Percentiles rank a stretch among this genome's conserved stretches.
phyloP scores from a whole-genome alignment of 2,329 filamentous ascomycete genomes.

The Pestalotiopsis sp. region DNA sequence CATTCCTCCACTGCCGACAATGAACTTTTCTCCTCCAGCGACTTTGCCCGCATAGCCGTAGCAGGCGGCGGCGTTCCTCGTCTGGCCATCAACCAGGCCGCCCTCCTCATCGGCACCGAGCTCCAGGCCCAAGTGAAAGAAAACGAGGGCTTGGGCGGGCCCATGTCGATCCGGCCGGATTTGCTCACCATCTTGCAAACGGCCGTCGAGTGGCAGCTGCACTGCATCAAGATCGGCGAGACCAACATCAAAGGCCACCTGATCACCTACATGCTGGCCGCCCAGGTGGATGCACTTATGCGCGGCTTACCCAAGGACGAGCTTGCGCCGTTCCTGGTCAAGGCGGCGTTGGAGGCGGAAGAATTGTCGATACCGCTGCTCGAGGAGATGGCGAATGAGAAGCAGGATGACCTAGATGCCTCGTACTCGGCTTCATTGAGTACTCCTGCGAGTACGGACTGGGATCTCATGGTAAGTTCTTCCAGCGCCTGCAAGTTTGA shows the following conservation, averaged over 20 bases:
- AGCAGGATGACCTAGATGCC: not conserved
- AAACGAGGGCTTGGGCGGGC: constrained; percentile 39
- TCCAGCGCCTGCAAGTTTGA: not conserved
- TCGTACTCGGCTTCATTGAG: not conserved
- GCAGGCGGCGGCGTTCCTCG: constrained; percentile 46
- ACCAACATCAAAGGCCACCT: constrained; percentile 12
- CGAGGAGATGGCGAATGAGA: not conserved
- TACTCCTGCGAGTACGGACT: not conserved
- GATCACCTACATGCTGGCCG: not conserved
- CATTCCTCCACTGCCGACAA: not conserved
- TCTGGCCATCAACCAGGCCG: constrained; percentile 34
- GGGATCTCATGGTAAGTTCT: constrained; percentile 7
- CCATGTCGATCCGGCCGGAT: constrained; percentile 39
- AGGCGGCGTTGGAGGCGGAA: not conserved
- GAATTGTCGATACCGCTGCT: not conserved
- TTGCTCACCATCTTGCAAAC: constrained; percentile 45
- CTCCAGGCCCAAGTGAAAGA: constrained; percentile 43
- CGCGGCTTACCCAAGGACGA: not conserved
- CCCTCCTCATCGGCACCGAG: constrained; percentile 42
- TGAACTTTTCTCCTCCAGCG: constrained; percentile 18
- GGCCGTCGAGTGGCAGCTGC: constrained; percentile 40
- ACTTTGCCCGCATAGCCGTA: constrained; percentile 40
- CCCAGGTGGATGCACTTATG: not conserved
- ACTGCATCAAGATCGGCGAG: constrained; percentile 36
- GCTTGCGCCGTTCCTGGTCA: not conserved